Base-by-base conservation (phyloP, 179 eudicot species). In the Vitellaria paradoxa region DNA sequence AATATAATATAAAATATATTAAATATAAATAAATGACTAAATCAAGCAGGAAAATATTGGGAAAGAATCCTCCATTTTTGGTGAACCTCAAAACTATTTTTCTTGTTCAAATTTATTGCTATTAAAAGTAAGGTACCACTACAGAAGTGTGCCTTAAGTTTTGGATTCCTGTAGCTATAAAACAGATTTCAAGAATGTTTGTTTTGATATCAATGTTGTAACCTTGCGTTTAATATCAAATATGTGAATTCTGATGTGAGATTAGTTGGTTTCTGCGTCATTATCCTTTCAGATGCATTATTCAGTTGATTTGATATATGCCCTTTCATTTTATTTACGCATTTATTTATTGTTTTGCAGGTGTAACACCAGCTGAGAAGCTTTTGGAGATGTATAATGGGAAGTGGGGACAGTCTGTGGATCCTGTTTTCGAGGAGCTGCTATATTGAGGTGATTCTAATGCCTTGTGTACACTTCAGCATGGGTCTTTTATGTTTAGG, bases 301-400 rank as follows among this genome's bases (percentile, higher is more conserved):
- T 9, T 81, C 2, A 6, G 6, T 37, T 49, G 53, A n/a, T 24
- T 3, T 20, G 46, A 21, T 18, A 70, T 24, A 53, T 21, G 13
- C 52, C 9, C 45, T 69, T 68, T 20, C 15, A 20, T 24, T 71
- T 76, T 15, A 20, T 23, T 30, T 55, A 18, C 64, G 6, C 49
- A 70, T 59, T 46, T 64, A 75, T 30, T 30, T 50, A 50, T 50
- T 50, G 9, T 50, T 50, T 12, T 1, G 65, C 86, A 95, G 99
- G 99, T 74, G 88, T 87, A 53, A 95, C 99, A 57, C 99, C 99
- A 18, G 99, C 99, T n/a, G 97, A 95, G 90, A 93, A 80, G 83
- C 97, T 95, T 72, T 85, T 95, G 81, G 93, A 93, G 64, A 26
- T 87, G 90, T 95, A 95, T 79, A 89, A 95, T 77, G 93, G 89